Evolutionary conservation across 768 basidiomycete species (phyloP).

Genomic region (Coprinopsis marcescibilis): DNA sequence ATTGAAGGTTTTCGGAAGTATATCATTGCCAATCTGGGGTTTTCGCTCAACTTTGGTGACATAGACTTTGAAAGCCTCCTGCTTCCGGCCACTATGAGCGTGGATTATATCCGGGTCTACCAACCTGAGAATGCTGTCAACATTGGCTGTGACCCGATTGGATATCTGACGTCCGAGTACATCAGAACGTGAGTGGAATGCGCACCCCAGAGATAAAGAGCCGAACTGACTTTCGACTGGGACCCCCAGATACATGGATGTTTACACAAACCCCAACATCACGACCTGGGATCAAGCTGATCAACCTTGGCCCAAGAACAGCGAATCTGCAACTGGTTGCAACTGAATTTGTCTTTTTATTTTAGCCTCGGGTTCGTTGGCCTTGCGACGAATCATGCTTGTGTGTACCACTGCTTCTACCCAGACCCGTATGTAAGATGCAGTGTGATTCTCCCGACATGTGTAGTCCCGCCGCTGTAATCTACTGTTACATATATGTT

Average conservation of each 20-base stretch:
- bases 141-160: constrained; percentile 60
- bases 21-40: constrained; percentile 61
- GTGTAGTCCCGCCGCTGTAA: too few species aligned
- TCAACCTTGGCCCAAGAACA: constrained; percentile 55
- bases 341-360: too few species aligned
- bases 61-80: constrained; percentile 47
- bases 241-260: constrained; percentile 44
- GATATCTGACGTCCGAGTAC: constrained; percentile 66
- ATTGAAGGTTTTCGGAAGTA: constrained; percentile 32
- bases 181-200: constrained; percentile 48
- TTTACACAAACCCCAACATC: constrained; percentile 56
- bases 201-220: neutral
- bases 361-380: too few species aligned
- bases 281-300: constrained; percentile 40
- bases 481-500: too few species aligned
- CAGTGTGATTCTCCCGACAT: too few species aligned
- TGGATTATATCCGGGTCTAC: constrained; percentile 79
- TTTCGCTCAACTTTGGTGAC: constrained; percentile 58
- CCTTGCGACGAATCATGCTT: too few species aligned
- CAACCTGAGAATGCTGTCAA: constrained; percentile 43
- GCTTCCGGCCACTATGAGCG: constrained; percentile 51
- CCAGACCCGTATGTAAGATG: too few species aligned
- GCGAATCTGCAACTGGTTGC: too few species aligned
- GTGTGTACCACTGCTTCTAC: too few species aligned
- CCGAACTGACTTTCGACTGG: neutral